Evolutionary conservation across 352 stramenopile species (phyloP), one percentile per base, ranked within the genome.

Genomic region (Pythium periplocum): DNA sequence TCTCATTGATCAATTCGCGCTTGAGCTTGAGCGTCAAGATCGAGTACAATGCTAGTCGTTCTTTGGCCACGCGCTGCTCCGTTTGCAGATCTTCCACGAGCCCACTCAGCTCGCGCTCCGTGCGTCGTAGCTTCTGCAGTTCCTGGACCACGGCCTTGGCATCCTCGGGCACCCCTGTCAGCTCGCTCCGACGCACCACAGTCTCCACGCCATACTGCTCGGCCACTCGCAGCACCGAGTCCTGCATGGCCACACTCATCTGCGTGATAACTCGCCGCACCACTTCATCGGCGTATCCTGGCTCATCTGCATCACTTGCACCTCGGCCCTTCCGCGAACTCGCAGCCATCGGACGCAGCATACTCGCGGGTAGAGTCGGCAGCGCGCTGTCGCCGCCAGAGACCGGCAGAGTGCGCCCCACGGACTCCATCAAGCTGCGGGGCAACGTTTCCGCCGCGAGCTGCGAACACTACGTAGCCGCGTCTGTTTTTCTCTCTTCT

Each of bases 1-100:
- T 73, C 61, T 93, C 82, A 59, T 85, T 78, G 53, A 93, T 69
- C 57, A 93, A 69, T 37, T 89, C 75, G 42, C 78, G 75, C 57
- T 86, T 87, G 41, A 93, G 62, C 53, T 90, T 85, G 42, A 73
- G 49, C 17, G 78, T 62, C 0, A 90, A 45, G 30, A 73, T 75
- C 48, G 65, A 59, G 57, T 84, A 87, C 5, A 93, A 62, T 43
- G 69, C 56, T 10, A 88, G 26, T 0, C 77, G 69, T 51, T 89
- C 69, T 35, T 66, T 73, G 1, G 68, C 58, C 5, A 87, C 49
- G 45, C 57, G 63, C 40, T 93, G 78, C 48, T 87, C 82, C 9
- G 69, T 70, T 37, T 72, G 69, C 45, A 90, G 54, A 34, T 78
- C 71, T 17, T 75, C 63, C 49, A 90, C 72, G 12, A 74, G 59